phyloP scores from a whole-genome alignment of 306 rosid genomes.

The Cicer arietinum region DNA sequence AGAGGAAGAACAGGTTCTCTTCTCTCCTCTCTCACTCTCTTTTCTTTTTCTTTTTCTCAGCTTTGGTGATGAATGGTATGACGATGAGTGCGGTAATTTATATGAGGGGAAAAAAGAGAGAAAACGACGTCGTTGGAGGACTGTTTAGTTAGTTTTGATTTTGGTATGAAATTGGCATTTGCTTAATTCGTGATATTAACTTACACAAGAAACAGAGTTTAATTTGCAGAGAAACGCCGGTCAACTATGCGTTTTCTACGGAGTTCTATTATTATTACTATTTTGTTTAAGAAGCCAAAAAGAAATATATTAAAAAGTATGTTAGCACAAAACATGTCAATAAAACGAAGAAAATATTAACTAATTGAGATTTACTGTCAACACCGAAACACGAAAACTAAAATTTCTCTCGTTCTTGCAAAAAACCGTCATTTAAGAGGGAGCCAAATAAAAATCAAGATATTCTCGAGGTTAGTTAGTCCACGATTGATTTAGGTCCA shows the following conservation, averaged over 20 bases:
- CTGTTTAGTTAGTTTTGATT: not conserved
- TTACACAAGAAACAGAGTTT: not conserved
- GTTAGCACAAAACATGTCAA: too few species aligned
- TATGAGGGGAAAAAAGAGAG: not conserved
- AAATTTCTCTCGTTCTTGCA: too few species aligned
- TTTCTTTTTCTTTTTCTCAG: not conserved
- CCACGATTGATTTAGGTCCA: too few species aligned
- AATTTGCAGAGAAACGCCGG: conserved; percentile 19
- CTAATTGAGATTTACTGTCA: too few species aligned
- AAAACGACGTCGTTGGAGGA: conserved; percentile 38
- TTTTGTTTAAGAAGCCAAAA: too few species aligned
- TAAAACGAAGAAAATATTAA: too few species aligned
- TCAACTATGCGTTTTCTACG: conserved; percentile 46
- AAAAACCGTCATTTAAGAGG: too few species aligned
- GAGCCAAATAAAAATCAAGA: too few species aligned
- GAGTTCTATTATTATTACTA: not conserved
- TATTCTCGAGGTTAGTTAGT: too few species aligned
- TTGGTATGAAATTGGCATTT: conserved; percentile 16
- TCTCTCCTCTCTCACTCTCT: conserved; percentile 28
- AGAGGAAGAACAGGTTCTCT: conserved; percentile 35
- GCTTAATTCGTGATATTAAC: not conserved
- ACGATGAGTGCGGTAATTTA: conserved; percentile 7
- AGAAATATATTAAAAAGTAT: not conserved
- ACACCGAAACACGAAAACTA: too few species aligned
- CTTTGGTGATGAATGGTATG: conserved; percentile 18